Base-by-base conservation (phyloP, 495 filamentous ascomycete genomes). In the Sphaerosporella brunnea region DNA sequence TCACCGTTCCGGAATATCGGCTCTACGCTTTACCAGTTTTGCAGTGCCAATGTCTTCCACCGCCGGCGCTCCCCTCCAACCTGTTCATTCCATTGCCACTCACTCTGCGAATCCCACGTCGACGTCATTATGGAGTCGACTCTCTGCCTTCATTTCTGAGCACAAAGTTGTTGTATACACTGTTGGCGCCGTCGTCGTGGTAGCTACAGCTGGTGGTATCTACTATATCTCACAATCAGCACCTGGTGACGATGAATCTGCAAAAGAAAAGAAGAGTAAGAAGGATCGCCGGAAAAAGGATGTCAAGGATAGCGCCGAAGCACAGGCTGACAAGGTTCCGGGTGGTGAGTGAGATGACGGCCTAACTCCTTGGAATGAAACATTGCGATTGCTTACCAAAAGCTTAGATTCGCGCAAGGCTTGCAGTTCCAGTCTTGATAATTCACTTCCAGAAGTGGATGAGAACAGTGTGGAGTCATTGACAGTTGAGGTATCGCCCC, bases 161-260 rank as follows among this genome's bases (percentile, higher is more conserved):
- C 80, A 97, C 63, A 97, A 94, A 67, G 82, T 80, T 34, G 69
- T 87, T 38, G 90, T 94, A 32, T 97, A 94, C 65, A 93, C 92
- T 52, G 82, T 95, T 66, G 90, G 88, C 63, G 80, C 93, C 23
- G 85, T 86, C 36, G 76, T 96, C 24, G 84, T 95, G 23, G 82
- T 87, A 48, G 87, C 82, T 23, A 78, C 79, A 51, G 92, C 85
- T 21, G 90, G 87, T 54, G 82, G 81, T 16, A 79, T 88, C 56
- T 96, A 96, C 68, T 94, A 94, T 62, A 68, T 93, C 41, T 70
- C 66, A 55, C 67, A 68, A 39, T 65, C 71, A 48, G 71, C 67
- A 60, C 67, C 68, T 41, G 46, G 52, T 15, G 37, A 44, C 13
- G 20, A 21, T 32, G 76, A 74, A 54, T 65, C 56, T 35, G 52